These are phyloP conservation scores for Epichloe brachyelytri DNA, from an alignment of 2,329 filamentous ascomycete species.

Conservation along the genomic window DNA sequence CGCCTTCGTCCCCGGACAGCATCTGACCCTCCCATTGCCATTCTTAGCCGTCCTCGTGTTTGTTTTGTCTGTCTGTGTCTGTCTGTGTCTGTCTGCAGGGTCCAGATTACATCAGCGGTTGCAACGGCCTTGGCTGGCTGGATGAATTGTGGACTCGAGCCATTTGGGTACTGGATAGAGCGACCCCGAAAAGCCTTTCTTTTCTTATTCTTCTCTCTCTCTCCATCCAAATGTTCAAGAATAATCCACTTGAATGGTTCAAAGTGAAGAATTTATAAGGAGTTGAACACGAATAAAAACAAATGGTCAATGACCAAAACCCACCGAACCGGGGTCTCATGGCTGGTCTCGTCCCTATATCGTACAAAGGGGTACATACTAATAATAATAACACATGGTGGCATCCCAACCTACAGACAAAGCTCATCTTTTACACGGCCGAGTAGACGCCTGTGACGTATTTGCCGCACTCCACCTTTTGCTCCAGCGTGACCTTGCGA, in stretches of 20 bases:
- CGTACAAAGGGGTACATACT: background rate
- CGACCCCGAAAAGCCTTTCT: background rate
- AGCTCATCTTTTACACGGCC: constrained; percentile 25
- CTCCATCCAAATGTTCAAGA: no score
- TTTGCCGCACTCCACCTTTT: constrained; percentile 77
- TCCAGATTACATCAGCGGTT: background rate
- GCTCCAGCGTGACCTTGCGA: constrained; percentile 63
- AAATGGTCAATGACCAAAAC: no score
- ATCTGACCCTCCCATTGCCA: background rate
- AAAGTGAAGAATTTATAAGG: no score
- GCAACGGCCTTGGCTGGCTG: background rate
- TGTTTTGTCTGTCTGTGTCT: background rate
- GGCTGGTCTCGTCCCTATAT: background rate
- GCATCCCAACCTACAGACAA: background rate
- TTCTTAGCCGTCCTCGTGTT: background rate
- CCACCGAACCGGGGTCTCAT: no score
- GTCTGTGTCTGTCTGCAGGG: background rate
- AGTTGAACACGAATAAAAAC: no score
- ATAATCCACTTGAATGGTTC: no score
- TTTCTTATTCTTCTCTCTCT: background rate
- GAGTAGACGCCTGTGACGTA: constrained; percentile 78
- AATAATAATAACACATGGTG: background rate
- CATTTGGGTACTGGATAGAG: background rate
- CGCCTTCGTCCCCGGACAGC: background rate
- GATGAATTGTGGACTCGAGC: background rate